These are phyloP conservation scores for Septoria linicola DNA, from an alignment of 2,329 filamentous ascomycete genomes.

Conservation along the genomic window DNA sequence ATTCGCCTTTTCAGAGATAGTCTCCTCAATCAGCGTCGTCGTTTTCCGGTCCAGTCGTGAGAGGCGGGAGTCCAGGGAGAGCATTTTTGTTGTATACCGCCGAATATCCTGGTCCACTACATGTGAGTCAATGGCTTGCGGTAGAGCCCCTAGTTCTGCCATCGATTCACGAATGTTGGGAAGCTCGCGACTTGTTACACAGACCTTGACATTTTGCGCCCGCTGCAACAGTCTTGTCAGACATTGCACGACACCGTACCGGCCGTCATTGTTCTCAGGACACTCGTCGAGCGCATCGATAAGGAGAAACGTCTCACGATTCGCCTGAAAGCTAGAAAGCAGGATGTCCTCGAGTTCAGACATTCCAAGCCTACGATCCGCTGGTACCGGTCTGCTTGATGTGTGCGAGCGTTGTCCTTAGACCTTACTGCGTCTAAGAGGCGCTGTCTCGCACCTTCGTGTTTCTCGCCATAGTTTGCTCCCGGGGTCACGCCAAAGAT, in stretches of 20 bases:
- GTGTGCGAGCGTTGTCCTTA: constrained; percentile 6
- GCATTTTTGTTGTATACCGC: constrained; percentile 15
- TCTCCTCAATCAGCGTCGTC: constrained; percentile 19
- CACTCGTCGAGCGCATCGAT: constrained; percentile 40
- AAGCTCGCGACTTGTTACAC: constrained; percentile 26
- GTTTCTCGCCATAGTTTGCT: too few relatives aligned
- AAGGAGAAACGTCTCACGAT: constrained; percentile 32
- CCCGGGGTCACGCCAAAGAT: too few relatives aligned
- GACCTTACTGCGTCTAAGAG: too few relatives aligned
- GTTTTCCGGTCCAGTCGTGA: constrained; percentile 6
- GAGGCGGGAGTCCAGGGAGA: constrained; percentile 15
- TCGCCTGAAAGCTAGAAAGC: constrained; percentile 15
- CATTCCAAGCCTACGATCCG: constrained; percentile 13
- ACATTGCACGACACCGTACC: constrained; percentile 15
- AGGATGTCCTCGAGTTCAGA: constrained; percentile 26
- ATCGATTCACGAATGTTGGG: constrained; percentile 17
- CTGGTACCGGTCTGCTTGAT: constrained; percentile 17
- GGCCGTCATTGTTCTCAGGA: constrained; percentile 18
- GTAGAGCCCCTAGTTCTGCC: constrained; percentile 5
- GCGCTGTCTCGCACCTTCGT: too few relatives aligned
- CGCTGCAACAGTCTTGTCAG: constrained; percentile 17
- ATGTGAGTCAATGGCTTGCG: constrained; percentile 4
- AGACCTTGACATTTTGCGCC: constrained; percentile 20
- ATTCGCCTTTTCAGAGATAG: constrained; percentile 19
- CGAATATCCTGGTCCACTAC: constrained; percentile 21